Evolutionary conservation across 306 rosid genomes (phyloP).

Genomic region (Ceratonia siliqua): DNA sequence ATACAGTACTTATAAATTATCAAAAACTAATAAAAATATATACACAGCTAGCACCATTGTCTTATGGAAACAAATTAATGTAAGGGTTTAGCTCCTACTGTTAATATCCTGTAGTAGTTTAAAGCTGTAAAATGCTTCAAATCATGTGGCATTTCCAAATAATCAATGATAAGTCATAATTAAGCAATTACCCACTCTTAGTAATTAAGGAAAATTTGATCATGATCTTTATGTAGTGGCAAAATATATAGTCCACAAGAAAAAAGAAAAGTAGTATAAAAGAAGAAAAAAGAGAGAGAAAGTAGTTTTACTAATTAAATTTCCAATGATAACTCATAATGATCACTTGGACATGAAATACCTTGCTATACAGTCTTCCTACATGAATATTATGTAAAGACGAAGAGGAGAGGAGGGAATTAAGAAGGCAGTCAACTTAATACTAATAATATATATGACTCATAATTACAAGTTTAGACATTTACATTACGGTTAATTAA

Average conservation of each 20-base stretch:
- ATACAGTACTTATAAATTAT: too few species aligned
- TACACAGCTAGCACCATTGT: too few species aligned
- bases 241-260: neutral
- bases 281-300: neutral
- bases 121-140: neutral
- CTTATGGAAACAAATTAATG: too few species aligned
- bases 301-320: neutral
- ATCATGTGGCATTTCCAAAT: neutral
- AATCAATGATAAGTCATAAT: constrained; percentile 16
- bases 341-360: constrained; percentile 1
- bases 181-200: constrained; percentile 20
- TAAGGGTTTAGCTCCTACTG: neutral
- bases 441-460: neutral
- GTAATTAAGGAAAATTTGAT: constrained; percentile 28
- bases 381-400: neutral
- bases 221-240: constrained; percentile 6
- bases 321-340: neutral
- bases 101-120: too few species aligned
- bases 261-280: too few species aligned
- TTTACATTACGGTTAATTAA: constrained; percentile 37
- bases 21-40: too few species aligned
- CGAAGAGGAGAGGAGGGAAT: neutral
- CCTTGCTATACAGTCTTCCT: too few species aligned
- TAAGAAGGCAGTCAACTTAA: neutral
- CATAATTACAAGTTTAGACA: neutral